Evolutionary conservation across 192 early-diverging fungal genomes (phyloP).

Genomic region (Globomyces pollinis-pini): DNA sequence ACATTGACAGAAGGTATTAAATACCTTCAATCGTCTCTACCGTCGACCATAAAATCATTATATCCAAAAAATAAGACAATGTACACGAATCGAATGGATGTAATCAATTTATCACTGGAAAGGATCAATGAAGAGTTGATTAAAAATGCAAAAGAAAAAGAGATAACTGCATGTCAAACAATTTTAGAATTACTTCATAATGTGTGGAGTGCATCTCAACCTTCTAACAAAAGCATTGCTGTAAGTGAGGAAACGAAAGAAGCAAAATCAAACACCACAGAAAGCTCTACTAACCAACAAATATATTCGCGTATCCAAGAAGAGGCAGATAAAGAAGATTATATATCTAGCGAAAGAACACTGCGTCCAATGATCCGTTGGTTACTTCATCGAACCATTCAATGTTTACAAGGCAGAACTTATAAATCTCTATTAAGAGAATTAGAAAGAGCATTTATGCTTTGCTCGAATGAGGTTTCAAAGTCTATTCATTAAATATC

Average conservation of each 20-base stretch:
- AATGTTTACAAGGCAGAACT: not conserved
- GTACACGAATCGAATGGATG: not conserved
- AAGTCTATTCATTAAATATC: not conserved
- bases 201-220: not conserved
- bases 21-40: constrained; percentile 7
- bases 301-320: too few relatives aligned
- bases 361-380: constrained; percentile 34
- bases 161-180: not conserved
- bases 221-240: too few relatives aligned
- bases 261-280: not conserved
- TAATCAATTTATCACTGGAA: constrained; percentile 1
- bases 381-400: constrained; percentile 8
- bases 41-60: constrained; percentile 8
- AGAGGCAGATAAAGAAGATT: not conserved
- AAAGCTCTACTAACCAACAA: too few relatives aligned
- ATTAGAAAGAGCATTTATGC: not conserved
- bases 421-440: not conserved
- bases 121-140: constrained; percentile 14
- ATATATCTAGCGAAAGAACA: constrained; percentile 8
- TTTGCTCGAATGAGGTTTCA: too few relatives aligned
- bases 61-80: not conserved
- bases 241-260: too few relatives aligned
- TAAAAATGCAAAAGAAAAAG: not conserved
- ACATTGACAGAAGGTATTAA: constrained; percentile 8
- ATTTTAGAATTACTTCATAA: constrained; percentile 4